Base-by-base conservation (phyloP, 108 stramenopile species). In the Conticribra weissflogii region DNA sequence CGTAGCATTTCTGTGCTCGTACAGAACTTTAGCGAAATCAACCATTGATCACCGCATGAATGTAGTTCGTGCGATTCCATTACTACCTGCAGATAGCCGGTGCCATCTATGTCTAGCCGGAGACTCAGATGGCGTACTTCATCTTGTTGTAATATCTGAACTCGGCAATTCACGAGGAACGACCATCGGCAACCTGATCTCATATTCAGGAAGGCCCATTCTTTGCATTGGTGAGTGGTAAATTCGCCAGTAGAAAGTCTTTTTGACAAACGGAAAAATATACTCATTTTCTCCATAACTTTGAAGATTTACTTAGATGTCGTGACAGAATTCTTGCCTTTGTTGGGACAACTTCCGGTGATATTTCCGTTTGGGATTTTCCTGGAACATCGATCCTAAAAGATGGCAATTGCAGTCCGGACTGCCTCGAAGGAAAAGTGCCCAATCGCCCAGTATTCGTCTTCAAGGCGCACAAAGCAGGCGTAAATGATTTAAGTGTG, bases 31-130 rank as follows among this genome's bases (percentile, higher is more conserved):
- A 27, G 70, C 63, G 36, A 72, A 79, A 59, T 46, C 78, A 53
- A 50, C 82, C 0, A 85, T 93, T 25, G 91, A 93, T 34, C 91
- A 93, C 50, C 34, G 91, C 48, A 93, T 93, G 66, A 93, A 93
- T 76, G 66, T 83, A 23, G 86, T 90, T 7, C 65, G 54, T 56
- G 74, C 87, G 48, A 44, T 88, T 22, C 83, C 87, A n/a, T 41
- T 89, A n/a, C 24, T 36, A 16, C 64, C 53, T 5, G 30, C 27
- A 23, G 71, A 60, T 16, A 31, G 48, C 25, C 71, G 76, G 1
- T 63, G 54, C n/a, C 83, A 84, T 59, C 49, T 88, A 23, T 78
- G 88, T 16, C 51, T 82, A 12, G 69, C 87, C 34, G 91, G 87
- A n/a, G 91, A 89, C 70, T 89, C 88, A 3, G 79, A 89, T 73